phyloP scores from a whole-genome alignment of 495 filamentous ascomycete species.

The Penicillium bovifimosum region DNA sequence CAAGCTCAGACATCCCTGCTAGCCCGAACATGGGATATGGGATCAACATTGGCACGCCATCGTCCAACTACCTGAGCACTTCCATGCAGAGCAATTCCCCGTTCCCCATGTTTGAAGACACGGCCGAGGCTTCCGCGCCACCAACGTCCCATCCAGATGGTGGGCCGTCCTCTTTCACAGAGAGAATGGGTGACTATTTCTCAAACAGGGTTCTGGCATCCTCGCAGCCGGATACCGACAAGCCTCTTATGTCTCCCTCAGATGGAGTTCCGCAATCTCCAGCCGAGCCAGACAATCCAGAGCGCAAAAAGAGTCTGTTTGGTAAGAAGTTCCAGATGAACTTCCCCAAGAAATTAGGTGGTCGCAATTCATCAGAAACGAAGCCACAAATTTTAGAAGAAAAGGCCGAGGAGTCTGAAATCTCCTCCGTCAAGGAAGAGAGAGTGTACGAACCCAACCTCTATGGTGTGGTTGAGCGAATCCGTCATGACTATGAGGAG shows the following conservation, averaged over 20 bases:
- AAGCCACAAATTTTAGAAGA: constrained; percentile 74
- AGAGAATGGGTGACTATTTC: constrained; percentile 61
- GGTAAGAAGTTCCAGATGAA: constrained; percentile 84
- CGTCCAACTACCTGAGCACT: constrained; percentile 22
- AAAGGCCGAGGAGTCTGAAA: constrained; percentile 74
- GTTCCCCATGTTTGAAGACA: constrained; percentile 24
- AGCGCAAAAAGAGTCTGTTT: constrained; percentile 69
- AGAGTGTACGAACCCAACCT: constrained; percentile 81
- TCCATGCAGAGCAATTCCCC: constrained; percentile 25
- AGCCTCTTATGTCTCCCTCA: constrained; percentile 40
- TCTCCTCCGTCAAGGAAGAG: constrained; percentile 59
- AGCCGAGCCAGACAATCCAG: constrained; percentile 64
- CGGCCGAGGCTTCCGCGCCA: constrained; percentile 11
- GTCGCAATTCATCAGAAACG: constrained; percentile 66
- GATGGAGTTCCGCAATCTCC: constrained; percentile 55
- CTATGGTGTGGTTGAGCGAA: constrained; percentile 69
- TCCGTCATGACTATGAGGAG: constrained; percentile 74
- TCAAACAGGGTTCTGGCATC: constrained; percentile 34
- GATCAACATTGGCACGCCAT: constrained; percentile 22
- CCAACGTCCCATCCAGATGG: constrained; percentile 35
- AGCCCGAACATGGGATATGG: constrained; percentile 60
- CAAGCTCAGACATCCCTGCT: constrained; percentile 52
- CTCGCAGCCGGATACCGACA: constrained; percentile 25
- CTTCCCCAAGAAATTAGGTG: constrained; percentile 79
- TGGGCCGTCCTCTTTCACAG: constrained; percentile 42